A percentile compares a stretch with the other conserved stretches of the same genome.
These are phyloP conservation scores for Neurospora hispaniola DNA, from an alignment of 495 filamentous ascomycete genomes.

Conservation along the genomic window DNA sequence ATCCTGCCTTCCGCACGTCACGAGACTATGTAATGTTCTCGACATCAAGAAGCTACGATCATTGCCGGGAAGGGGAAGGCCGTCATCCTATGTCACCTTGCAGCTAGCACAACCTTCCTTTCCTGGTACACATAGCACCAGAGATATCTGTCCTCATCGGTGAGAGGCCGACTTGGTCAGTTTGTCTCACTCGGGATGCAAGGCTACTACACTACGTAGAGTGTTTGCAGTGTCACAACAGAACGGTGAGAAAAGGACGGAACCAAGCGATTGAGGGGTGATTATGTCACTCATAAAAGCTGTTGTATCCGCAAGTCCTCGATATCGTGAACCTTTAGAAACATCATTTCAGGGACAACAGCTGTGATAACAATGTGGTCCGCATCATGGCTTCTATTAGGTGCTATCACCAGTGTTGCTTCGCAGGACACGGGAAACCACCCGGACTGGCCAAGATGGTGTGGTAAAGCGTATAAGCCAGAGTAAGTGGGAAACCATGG, in stretches of 20 bases:
- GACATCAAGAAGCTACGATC: background rate
- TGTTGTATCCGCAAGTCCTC: background rate
- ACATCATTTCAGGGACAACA: background rate
- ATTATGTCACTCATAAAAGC: background rate
- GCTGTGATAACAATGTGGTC: background rate
- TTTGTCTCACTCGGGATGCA: background rate
- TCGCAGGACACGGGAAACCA: slow-evolving; percentile 29
- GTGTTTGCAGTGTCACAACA: background rate
- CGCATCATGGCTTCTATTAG: background rate
- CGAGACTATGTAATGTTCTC: background rate
- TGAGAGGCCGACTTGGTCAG: background rate
- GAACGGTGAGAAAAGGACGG: background rate
- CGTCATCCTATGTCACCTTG: background rate
- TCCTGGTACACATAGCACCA: background rate
- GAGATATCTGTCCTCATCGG: background rate
- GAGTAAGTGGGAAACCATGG: slow-evolving; percentile 19
- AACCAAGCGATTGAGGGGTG: background rate
- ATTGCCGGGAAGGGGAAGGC: background rate
- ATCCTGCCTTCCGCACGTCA: background rate
- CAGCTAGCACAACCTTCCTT: background rate
- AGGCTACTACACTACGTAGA: background rate
- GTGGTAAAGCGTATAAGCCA: slow-evolving; percentile 47
- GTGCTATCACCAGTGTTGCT: background rate
- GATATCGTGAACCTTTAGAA: background rate
- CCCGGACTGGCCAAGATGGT: slow-evolving; percentile 43